phyloP scores from a whole-genome alignment of 805 yeast species.

The Ascoidea rubescens region DNA sequence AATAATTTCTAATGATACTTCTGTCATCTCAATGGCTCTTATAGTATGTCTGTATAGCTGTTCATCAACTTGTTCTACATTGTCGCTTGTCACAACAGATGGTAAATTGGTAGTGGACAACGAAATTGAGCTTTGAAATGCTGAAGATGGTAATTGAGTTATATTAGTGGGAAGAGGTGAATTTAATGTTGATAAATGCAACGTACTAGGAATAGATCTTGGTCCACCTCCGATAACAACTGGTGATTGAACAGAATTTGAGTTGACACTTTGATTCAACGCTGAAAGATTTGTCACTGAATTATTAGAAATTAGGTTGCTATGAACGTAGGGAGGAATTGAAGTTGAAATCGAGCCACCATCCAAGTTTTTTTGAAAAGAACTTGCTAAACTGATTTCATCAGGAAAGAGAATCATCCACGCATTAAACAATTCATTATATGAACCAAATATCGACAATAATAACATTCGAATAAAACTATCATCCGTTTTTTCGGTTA shows the following conservation, averaged over 20 bases:
- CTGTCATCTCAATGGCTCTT: background rate
- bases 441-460: constrained; percentile 28
- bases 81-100: background rate
- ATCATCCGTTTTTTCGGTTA: constrained; percentile 27
- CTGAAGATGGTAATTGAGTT: background rate
- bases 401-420: constrained; percentile 20
- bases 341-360: background rate
- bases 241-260: background rate
- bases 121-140: background rate
- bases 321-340: background rate
- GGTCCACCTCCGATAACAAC: too few relatives aligned
- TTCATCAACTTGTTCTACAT: background rate
- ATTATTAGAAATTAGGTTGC: background rate
- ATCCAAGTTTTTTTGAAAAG: background rate
- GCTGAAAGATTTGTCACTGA: background rate
- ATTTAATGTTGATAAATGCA: background rate
- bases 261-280: background rate
- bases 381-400: background rate
- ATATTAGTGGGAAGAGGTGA: background rate
- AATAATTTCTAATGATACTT: too few relatives aligned
- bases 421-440: constrained; percentile 31
- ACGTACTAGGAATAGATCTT: background rate
- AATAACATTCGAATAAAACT: constrained; percentile 30
- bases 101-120: background rate
- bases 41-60: background rate